Percentiles rank a stretch among this genome's conserved stretches.
phyloP scores from a whole-genome alignment of 371 early-diverging fungal species.

The Aphelidium insulamus region DNA sequence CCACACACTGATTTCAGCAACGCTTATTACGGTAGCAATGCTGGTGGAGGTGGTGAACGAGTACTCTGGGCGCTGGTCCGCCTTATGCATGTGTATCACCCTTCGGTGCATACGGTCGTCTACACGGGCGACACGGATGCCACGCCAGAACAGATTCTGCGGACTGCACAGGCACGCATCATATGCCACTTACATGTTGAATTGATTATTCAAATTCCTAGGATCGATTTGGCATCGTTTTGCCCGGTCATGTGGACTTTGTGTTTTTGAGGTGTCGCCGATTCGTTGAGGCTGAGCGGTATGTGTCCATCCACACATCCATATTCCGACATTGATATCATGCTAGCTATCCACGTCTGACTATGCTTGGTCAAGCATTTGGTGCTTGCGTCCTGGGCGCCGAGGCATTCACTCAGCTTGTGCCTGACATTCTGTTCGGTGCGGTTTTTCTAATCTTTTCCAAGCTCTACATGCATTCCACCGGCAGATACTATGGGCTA shows the following conservation, averaged over 20 bases:
- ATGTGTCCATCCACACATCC: slow-evolving; percentile 2
- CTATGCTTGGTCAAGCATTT: slow-evolving; percentile 63
- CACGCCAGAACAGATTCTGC: slow-evolving; percentile 22
- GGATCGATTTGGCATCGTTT: slow-evolving; percentile 44
- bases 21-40: slow-evolving; percentile 24
- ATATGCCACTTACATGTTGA: slow-evolving; percentile 14
- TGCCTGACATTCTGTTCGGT: slow-evolving; percentile 71
- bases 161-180: slow-evolving; percentile 4
- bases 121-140: slow-evolving; percentile 50
- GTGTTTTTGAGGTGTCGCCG: slow-evolving; percentile 31
- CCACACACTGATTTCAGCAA: not conserved
- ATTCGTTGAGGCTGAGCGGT: slow-evolving; percentile 45
- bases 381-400: slow-evolving; percentile 49
- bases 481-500: slow-evolving; percentile 68
- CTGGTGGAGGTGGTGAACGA: slow-evolving; percentile 88
- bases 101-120: slow-evolving; percentile 35
- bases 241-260: slow-evolving; percentile 29
- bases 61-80: slow-evolving; percentile 77
- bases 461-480: slow-evolving; percentile 1
- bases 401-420: slow-evolving; percentile 41
- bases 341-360: slow-evolving; percentile 39
- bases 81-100: slow-evolving; percentile 37
- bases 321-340: not conserved
- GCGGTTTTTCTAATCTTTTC: slow-evolving; percentile 2
- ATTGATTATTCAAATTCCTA: slow-evolving; percentile 6